Evolutionary conservation across 2,329 filamentous ascomycete species (phyloP).

Genomic region (Penicillium concentricum): DNA sequence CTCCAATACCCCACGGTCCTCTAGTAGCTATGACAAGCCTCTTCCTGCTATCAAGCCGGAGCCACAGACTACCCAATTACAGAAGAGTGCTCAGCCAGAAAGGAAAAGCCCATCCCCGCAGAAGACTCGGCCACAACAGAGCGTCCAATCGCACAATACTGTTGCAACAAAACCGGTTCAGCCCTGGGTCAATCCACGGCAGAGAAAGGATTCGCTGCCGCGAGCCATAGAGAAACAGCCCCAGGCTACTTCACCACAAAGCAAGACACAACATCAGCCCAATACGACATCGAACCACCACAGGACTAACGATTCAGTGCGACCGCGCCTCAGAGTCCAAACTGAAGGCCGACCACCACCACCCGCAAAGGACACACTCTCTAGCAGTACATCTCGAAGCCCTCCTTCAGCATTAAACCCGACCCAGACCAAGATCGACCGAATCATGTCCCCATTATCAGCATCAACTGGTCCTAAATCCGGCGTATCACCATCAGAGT

Average conservation of each 20-base stretch:
- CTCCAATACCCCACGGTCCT: conserved; percentile 15
- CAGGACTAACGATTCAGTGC: neutral
- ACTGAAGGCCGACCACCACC: conserved; percentile 8
- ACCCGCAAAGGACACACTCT: conserved; percentile 9
- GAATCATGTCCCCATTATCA: conserved; percentile 16
- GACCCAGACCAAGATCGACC: conserved; percentile 9
- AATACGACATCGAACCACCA: neutral
- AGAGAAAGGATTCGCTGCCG: neutral
- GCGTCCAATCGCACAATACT: neutral
- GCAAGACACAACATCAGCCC: neutral
- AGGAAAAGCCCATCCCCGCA: neutral
- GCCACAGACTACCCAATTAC: neutral
- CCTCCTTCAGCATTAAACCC: conserved; percentile 16
- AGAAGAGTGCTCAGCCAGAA: neutral
- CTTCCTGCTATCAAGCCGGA: conserved; percentile 22
- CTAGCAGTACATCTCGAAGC: conserved; percentile 13
- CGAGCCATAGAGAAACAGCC: neutral
- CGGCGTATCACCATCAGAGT: conserved; percentile 14
- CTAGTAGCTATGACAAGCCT: conserved; percentile 19
- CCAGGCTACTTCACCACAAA: neutral
- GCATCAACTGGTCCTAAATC: conserved; percentile 9
- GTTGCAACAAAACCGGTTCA: neutral
- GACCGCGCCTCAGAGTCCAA: neutral
- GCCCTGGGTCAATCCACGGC: neutral
- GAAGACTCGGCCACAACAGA: neutral